A percentile compares a stretch with the other conserved stretches of the same genome.
Evolutionary conservation across 192 early-diverging fungal genomes (phyloP).

Genomic region (Umbelopsis ramanniana): DNA sequence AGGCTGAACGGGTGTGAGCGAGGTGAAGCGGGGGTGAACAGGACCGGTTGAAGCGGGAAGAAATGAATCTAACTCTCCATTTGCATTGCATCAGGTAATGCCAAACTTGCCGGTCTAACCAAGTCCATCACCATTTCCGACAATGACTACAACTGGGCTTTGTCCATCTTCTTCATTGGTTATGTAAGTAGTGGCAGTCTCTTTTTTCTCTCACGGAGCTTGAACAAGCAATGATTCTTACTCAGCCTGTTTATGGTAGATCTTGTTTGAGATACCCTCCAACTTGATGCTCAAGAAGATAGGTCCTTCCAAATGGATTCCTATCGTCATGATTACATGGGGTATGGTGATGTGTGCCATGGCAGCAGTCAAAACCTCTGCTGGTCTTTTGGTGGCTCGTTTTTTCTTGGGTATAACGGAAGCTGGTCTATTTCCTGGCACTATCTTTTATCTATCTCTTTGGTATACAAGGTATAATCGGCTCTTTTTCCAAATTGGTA

Average conservation of each 20-base stretch:
- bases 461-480: constrained; percentile 43
- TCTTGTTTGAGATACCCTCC: constrained; percentile 76
- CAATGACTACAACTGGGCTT: constrained; percentile 59
- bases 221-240: background rate
- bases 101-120: constrained; percentile 56
- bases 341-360: constrained; percentile 56
- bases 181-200: constrained; percentile 39
- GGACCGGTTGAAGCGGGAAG: no score
- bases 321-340: constrained; percentile 62
- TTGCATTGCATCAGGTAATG: constrained; percentile 47
- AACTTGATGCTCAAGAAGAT: constrained; percentile 67
- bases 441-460: constrained; percentile 56
- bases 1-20: no score
- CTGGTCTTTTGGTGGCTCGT: constrained; percentile 51
- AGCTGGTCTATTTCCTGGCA: constrained; percentile 63
- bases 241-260: constrained; percentile 38
- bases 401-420: constrained; percentile 66
- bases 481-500: background rate
- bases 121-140: constrained; percentile 47
- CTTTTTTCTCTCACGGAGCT: no score
- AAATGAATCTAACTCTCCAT: background rate
- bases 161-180: constrained; percentile 74
- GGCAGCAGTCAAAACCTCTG: constrained; percentile 47
- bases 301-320: constrained; percentile 61
- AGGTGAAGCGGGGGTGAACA: no score